Evolutionary conservation across 2,329 filamentous ascomycete species (phyloP).

Genomic region (Dactylellina sp.): DNA sequence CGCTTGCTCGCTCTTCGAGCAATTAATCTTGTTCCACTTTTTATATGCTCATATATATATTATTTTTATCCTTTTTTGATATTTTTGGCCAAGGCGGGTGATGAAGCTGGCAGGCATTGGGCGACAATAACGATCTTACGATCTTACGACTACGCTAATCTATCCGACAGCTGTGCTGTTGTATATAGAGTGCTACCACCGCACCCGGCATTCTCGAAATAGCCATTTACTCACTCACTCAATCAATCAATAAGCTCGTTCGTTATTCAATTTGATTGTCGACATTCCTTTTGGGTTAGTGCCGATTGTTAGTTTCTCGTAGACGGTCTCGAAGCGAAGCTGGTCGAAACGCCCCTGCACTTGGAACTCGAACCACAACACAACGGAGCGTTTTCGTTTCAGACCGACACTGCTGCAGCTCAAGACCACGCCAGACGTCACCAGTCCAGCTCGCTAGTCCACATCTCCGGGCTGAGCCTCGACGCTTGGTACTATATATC

Average conservation of each 20-base stretch:
- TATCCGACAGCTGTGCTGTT: neutral
- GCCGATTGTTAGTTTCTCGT: too few species aligned
- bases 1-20: too few species aligned
- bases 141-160: neutral
- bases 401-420: neutral
- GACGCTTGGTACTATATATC: slow-evolving; percentile 9
- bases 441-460: neutral
- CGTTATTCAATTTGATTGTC: too few species aligned
- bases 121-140: neutral
- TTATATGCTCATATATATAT: slow-evolving; percentile 5
- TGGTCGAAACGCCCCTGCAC: neutral
- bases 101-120: slow-evolving; percentile 34
- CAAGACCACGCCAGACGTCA: neutral
- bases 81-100: slow-evolving; percentile 35
- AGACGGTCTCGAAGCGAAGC: neutral
- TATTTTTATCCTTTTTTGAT: slow-evolving; percentile 14
- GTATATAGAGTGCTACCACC: slow-evolving; percentile 26
- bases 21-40: neutral
- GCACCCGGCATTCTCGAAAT: slow-evolving; percentile 8
- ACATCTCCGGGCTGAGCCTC: neutral
- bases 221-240: too few species aligned
- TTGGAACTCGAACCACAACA: slow-evolving; percentile 4
- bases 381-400: slow-evolving; percentile 30
- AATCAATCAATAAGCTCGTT: too few species aligned
- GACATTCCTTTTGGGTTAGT: too few species aligned